A percentile compares a stretch with the other conserved stretches of the same genome.
These are phyloP conservation scores for Suillus spraguei DNA, from an alignment of 768 basidiomycete genomes.

Conservation along the genomic window DNA sequence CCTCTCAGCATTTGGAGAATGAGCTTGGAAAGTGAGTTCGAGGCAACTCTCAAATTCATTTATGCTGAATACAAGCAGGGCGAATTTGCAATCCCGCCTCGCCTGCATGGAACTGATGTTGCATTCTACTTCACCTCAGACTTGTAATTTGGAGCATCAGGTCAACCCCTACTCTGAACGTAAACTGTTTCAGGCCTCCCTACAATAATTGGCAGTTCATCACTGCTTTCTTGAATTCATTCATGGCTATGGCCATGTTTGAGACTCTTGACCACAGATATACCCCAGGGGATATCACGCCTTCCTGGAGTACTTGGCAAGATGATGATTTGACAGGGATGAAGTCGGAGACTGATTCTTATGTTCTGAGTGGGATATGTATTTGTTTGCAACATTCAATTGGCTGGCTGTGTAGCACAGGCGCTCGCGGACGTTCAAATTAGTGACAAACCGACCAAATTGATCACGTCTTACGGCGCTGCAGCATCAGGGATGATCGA, in stretches of 20 bases:
- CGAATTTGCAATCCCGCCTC: constrained; percentile 33
- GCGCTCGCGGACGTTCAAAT: neutral
- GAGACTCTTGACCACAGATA: neutral
- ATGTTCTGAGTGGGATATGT: neutral
- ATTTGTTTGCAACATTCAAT: too few relatives aligned
- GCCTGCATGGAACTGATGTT: constrained; percentile 35
- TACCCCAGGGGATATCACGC: neutral
- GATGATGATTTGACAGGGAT: too few relatives aligned
- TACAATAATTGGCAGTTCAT: neutral
- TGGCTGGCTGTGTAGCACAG: neutral
- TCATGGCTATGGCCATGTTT: neutral
- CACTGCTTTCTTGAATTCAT: neutral
- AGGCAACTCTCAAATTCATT: constrained; percentile 27
- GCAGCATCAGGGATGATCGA: neutral
- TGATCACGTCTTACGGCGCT: neutral
- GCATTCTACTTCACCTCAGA: constrained; percentile 42
- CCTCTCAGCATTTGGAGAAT: constrained; percentile 22
- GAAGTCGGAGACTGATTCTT: neutral
- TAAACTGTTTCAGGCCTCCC: neutral
- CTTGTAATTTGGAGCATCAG: constrained; percentile 24
- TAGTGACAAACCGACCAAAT: neutral
- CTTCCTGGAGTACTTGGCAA: constrained; percentile 15
- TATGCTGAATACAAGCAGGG: constrained; percentile 26
- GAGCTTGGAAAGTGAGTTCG: constrained; percentile 28
- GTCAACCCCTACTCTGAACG: neutral